Evolutionary conservation across 345 rosid species (phyloP), one percentile per base, ranked within the genome.

Genomic region (Salix arbutifolia): DNA sequence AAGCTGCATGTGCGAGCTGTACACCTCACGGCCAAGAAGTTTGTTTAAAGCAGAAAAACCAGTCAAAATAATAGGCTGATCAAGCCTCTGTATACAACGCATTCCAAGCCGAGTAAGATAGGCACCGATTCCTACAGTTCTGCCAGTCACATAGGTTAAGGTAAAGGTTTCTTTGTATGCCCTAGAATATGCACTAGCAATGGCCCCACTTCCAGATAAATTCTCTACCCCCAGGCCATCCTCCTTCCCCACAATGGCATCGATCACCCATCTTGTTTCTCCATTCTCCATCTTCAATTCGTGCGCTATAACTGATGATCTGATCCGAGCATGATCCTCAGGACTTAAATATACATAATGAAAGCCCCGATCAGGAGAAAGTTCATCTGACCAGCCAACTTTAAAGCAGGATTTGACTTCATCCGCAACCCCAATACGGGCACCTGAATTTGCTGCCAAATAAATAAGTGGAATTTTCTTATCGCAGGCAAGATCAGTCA

Each of bases 1-100:
- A 67, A 96, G 99, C 87, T 96, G 99, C 99, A 96, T 96, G 86
- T 96, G 99, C 76, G 99, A 96, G 86, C 99, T 96, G 84, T 96
- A 96, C 33, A 96, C 99, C 83, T 96, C 99, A 48, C 99, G 95
- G 58, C 99, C 99, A 65, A 96, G 99, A 78, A 96, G 93, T 84
- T 96, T 96, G 88, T 96, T 96, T 78, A 96, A 83, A 23, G 99
- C 97, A 53, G 99, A 94, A 88, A 96, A 96, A 61, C 99, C 99
- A 2, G 99, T 94, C 81, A 96, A 86, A 83, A 96, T 94, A 81
- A 96, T 96, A 30, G 99, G 99, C 84, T 96, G 99, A 81, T 96
- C 99, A 48, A 96, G 90, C 83, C 99, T 91, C 85, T 96, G 99
- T 83, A 96, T 96, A 88, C 99, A 96, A 72, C 99, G 85, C 97